A percentile compares a stretch with the other conserved stretches of the same genome.
These are phyloP conservation scores for Debaryomyces udenii DNA, from an alignment of 1,139 yeast genomes.

Conservation along the genomic window DNA sequence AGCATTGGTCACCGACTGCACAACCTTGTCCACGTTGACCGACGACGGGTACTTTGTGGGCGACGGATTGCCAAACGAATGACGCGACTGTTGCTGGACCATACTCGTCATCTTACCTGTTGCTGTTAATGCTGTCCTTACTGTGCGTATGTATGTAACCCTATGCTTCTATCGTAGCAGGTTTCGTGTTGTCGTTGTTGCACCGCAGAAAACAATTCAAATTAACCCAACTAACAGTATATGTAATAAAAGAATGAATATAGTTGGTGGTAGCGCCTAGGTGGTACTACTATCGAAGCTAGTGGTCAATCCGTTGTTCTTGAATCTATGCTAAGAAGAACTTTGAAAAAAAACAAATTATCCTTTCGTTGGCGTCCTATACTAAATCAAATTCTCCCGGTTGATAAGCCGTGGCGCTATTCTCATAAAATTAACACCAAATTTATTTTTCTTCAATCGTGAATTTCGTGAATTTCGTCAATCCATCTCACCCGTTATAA, in stretches of 20 bases:
- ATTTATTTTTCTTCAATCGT: constrained; percentile 6
- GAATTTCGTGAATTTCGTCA: constrained; percentile 3
- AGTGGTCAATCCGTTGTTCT: too few species aligned
- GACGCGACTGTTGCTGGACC: constrained; percentile 25
- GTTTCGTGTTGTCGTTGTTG: not conserved
- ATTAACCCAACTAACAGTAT: not conserved
- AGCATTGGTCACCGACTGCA: constrained; percentile 61
- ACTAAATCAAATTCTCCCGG: constrained; percentile 1
- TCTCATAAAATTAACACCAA: constrained; percentile 1
- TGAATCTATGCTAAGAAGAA: constrained; percentile 1
- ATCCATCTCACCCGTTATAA: constrained; percentile 1
- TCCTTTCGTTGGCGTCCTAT: not conserved
- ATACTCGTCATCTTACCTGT: constrained; percentile 26
- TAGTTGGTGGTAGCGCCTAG: constrained; percentile 12
- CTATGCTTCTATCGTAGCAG: not conserved
- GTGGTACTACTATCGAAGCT: constrained; percentile 2
- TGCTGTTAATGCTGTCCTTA: not conserved
- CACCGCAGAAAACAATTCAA: too few species aligned
- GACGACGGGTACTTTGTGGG: constrained; percentile 25
- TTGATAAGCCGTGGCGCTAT: constrained; percentile 10
- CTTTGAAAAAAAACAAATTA: constrained; percentile 5
- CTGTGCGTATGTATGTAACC: not conserved
- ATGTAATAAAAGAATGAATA: constrained; percentile 13
- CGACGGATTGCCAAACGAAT: constrained; percentile 24
- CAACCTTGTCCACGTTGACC: constrained; percentile 48